Evolutionary conservation across 129 eudicot species (phyloP), one percentile per base, ranked within the genome.

Genomic region (Rutidosis leptorrhynchoides): DNA sequence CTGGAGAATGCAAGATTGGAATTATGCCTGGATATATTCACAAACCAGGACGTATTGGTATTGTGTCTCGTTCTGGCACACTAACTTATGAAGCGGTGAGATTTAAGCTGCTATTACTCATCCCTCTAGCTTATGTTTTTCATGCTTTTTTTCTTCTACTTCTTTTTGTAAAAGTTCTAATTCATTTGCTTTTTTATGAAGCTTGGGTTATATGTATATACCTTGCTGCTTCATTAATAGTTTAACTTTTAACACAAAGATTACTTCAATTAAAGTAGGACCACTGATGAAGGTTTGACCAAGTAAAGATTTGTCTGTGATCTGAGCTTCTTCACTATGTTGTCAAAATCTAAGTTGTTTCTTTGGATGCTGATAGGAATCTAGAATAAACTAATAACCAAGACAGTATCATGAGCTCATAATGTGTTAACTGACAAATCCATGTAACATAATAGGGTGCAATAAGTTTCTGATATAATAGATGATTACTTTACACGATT

Each of bases 11-110:
- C 90, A 94, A 94, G 74, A 94, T 89, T 12, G 99, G 99, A 26
- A 94, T 94, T 45, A 94, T 94, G 99, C 99, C 99, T 11, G 99
- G 99, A 20, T 94, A 94, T 76, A 94, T 94, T 65, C 99, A 94
- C 85, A 94, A 94, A 89, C 97, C 99, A 62, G 99, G 99, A 19
- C 95, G 97, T 64, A 80, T 94, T 21, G 97, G 99, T 62, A 94
- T 94, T 79, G 99, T 94, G 30, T 94, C 99, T 27, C 84, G 99
- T 42, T 94, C 99, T 28, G 99, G 99, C 33, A 94, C 99, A 23
- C 74, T 89, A 82, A 94, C 99, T 32, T 94, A 94, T 77, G 99
- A 94, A 89, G 99, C 99, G 86, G 97, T 94, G 64, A 80, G 89
- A 73, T 40, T 14, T 58, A 15, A 15, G 40, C 58, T 69, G 3